phyloP scores from a whole-genome alignment of 2,329 filamentous ascomycete genomes.

The Cylindrodendrum hubeiense region DNA sequence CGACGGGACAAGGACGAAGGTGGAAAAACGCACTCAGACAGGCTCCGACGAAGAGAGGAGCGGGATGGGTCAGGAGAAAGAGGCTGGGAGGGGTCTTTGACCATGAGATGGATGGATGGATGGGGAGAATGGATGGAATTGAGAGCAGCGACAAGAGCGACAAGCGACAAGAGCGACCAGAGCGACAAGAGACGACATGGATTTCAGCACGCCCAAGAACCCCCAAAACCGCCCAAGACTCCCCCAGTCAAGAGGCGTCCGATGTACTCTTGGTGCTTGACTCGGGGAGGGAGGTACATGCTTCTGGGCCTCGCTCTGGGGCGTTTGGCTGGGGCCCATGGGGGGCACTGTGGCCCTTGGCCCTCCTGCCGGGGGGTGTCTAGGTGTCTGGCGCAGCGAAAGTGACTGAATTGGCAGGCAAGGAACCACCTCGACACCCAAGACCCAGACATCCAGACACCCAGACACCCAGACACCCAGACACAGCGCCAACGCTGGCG shows the following conservation, averaged over 20 bases:
- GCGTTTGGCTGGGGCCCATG: conserved; percentile 9
- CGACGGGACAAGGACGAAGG: conserved; percentile 12
- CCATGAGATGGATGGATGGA: conserved; percentile 22
- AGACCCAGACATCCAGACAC: too few species aligned
- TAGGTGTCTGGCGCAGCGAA: too few species aligned
- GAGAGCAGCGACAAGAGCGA: conserved; percentile 10
- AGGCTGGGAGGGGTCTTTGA: conserved; percentile 26
- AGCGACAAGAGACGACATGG: conserved; percentile 19
- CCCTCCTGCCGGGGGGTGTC: not conserved
- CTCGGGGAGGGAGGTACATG: conserved; percentile 25
- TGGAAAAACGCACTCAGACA: conserved; percentile 21
- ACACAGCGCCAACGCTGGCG: conserved; percentile 11
- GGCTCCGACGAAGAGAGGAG: conserved; percentile 24
- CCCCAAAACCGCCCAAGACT: conserved; percentile 7
- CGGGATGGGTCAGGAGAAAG: conserved; percentile 11
- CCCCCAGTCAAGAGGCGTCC: conserved; percentile 2
- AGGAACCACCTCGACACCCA: too few species aligned
- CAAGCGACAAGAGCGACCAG: conserved; percentile 13
- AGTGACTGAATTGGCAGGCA: too few species aligned
- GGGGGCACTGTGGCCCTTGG: conserved; percentile 13
- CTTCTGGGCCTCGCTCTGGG: conserved; percentile 11
- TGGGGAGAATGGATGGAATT: conserved; percentile 20
- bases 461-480: not conserved
- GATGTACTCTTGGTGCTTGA: conserved; percentile 24
- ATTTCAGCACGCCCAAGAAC: conserved; percentile 18